Evolutionary conservation across 768 basidiomycete species (phyloP), one percentile per base, ranked within the genome.

Genomic region (Gloeophyllum trabeum): DNA sequence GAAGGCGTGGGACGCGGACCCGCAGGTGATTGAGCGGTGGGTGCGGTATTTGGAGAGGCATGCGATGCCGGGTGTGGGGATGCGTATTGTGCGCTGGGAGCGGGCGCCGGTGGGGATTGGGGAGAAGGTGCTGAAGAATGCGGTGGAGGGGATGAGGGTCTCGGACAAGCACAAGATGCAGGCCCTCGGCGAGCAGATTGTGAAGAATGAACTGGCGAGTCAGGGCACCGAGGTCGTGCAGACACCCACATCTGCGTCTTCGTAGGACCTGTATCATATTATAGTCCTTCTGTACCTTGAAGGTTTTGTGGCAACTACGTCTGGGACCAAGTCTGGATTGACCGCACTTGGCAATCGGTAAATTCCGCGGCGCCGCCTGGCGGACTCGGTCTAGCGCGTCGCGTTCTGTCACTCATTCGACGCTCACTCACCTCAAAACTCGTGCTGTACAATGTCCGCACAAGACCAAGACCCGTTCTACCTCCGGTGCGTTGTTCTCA

Each of bases 1-100:
- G 62, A 93, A 91, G 61, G 86, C 91, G 0, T 98, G 76, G 71
- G 94, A 98, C 60, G 77, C 91, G 14, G 72, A 92, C 53, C 64
- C 73, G 3, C 76, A 80, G 50, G 79, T 89, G 4, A 69, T 98
- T 7, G 75, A 83, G 22, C 68, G 76, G 46, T 96, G 85, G 88
- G 61, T 89, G 41, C 63, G 70, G 49, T 98, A 94, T 54, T 57
- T 98, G 28, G 63, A 76, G 50, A 66, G 66, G 48, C 81, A 97
- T 60, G 71, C 74, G 34, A 59, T 96, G 52, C 78, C 79, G 0
- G 93, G 94, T 23, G 89, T 98, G 1, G 92, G 91, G 19, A 79
- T 97, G 68, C 70, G 84, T 48, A 75, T 81, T 18, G 77, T 82
- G 39, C 73, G 73, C 46, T 91, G 88, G 79, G 81, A 90, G 53